Percentiles rank a stretch among this genome's conserved stretches.
Evolutionary conservation across 331 rosid genomes (phyloP).

Genomic region (Dryas integrifolia): DNA sequence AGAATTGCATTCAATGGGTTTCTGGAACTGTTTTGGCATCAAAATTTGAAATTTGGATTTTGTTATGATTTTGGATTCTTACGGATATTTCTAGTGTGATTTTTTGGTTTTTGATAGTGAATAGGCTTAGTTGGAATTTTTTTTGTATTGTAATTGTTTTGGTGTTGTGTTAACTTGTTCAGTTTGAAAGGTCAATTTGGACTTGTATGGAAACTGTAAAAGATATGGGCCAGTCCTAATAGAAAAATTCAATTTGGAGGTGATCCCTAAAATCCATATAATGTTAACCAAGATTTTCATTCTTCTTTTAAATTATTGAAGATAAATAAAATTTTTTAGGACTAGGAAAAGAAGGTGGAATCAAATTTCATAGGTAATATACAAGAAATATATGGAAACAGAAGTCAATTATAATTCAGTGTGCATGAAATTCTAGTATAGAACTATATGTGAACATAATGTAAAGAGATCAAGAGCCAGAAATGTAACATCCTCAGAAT

Average conservation of each 20-base stretch:
- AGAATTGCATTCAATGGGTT: background rate
- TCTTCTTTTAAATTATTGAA: background rate
- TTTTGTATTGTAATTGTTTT: background rate
- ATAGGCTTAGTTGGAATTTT: background rate
- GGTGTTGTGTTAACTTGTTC: background rate
- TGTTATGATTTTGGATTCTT: background rate
- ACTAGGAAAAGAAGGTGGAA: no score
- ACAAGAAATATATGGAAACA: background rate
- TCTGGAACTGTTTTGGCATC: background rate
- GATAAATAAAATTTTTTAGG: background rate
- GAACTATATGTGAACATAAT: background rate
- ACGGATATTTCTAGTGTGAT: background rate
- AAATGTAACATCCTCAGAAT: no score
- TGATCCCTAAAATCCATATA: background rate
- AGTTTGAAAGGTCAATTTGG: background rate
- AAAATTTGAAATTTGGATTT: background rate
- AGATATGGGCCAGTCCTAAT: background rate
- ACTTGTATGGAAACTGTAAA: background rate
- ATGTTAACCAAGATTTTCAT: background rate
- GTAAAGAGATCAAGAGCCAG: no score
- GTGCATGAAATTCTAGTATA: background rate
- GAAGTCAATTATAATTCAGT: background rate
- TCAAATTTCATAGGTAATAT: no score
- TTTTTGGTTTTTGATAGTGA: background rate
- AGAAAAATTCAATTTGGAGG: background rate